phyloP scores from a whole-genome alignment of 495 filamentous ascomycete species.

The Penicillium fimorum region DNA sequence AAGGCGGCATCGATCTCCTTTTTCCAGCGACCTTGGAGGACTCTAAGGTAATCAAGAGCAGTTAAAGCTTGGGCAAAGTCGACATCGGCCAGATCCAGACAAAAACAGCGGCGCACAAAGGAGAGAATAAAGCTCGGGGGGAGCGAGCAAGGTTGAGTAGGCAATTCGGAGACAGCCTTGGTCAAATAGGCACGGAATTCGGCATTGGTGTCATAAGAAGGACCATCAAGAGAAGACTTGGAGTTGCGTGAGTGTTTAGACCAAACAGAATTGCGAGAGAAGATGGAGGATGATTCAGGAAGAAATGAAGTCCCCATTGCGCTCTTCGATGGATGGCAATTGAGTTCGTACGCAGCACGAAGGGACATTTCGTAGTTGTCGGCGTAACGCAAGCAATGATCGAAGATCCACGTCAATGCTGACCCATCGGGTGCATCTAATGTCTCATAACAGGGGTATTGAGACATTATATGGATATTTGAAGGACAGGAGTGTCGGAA shows the following conservation, averaged over 20 bases:
- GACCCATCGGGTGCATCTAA: slow-evolving; percentile 41
- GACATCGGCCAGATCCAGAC: slow-evolving; percentile 53
- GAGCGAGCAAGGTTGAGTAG: slow-evolving; percentile 62
- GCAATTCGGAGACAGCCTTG: slow-evolving; percentile 60
- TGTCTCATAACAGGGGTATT: slow-evolving; percentile 6
- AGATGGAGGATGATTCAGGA: slow-evolving; percentile 32
- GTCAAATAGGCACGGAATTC: slow-evolving; percentile 63
- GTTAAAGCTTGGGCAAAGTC: slow-evolving; percentile 73
- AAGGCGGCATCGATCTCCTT: slow-evolving; percentile 54
- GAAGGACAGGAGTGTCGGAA: not conserved
- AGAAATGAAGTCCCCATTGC: slow-evolving; percentile 29
- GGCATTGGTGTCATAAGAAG: slow-evolving; percentile 45
- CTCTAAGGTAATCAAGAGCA: slow-evolving; percentile 68
- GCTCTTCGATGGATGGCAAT: slow-evolving; percentile 54
- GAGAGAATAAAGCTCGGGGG: slow-evolving; percentile 65
- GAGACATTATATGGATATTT: slow-evolving; percentile 26
- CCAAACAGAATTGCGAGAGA: slow-evolving; percentile 4
- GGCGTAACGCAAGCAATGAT: slow-evolving; percentile 66
- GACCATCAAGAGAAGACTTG: slow-evolving; percentile 39
- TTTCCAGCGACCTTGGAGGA: slow-evolving; percentile 63
- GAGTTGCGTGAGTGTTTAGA: slow-evolving; percentile 29
- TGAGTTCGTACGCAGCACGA: slow-evolving; percentile 72
- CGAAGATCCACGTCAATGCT: slow-evolving; percentile 59
- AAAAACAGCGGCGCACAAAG: slow-evolving; percentile 64
- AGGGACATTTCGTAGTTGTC: slow-evolving; percentile 69